Evolutionary conservation across 768 basidiomycete genomes (phyloP).

Genomic region (Termitomyces sp.): DNA sequence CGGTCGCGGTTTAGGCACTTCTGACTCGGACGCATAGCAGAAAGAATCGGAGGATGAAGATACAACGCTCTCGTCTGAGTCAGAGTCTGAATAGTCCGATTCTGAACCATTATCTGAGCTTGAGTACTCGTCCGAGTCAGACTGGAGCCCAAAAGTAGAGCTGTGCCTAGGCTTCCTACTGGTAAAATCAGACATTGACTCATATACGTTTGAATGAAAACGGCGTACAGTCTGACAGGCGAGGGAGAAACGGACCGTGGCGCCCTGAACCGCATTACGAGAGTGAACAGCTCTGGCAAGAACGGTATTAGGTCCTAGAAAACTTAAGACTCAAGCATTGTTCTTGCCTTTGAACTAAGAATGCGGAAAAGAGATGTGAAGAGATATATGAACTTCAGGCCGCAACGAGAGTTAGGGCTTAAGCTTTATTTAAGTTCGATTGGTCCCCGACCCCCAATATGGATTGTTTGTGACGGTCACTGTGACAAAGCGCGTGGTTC

Average conservation of each 20-base stretch:
- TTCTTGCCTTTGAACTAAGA: background rate
- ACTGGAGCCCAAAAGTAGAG: constrained; percentile 50
- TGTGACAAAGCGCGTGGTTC: background rate
- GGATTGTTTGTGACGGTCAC: background rate
- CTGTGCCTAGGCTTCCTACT: constrained; percentile 25
- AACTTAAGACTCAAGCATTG: background rate
- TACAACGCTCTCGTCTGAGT: constrained; percentile 23
- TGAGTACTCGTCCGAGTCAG: constrained; percentile 38
- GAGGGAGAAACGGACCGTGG: constrained; percentile 18
- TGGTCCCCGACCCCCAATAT: too few species aligned
- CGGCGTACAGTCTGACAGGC: constrained; percentile 10
- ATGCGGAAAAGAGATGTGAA: background rate
- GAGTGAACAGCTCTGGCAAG: background rate
- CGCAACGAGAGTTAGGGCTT: background rate
- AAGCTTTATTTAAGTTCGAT: too few species aligned
- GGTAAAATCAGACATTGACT: background rate
- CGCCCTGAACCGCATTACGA: constrained; percentile 46
- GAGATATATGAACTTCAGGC: background rate
- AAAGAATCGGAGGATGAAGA: constrained; percentile 29
- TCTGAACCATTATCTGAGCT: constrained; percentile 23
- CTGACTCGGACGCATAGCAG: constrained; percentile 37
- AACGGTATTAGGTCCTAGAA: background rate
- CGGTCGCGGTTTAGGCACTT: constrained; percentile 28
- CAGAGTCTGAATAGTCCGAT: constrained; percentile 28
- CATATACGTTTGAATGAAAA: background rate